A percentile compares a stretch with the other conserved stretches of the same genome.
Conservation (phyloP, 768 basidiomycete species). For the Cyathus striatus region DNA sequence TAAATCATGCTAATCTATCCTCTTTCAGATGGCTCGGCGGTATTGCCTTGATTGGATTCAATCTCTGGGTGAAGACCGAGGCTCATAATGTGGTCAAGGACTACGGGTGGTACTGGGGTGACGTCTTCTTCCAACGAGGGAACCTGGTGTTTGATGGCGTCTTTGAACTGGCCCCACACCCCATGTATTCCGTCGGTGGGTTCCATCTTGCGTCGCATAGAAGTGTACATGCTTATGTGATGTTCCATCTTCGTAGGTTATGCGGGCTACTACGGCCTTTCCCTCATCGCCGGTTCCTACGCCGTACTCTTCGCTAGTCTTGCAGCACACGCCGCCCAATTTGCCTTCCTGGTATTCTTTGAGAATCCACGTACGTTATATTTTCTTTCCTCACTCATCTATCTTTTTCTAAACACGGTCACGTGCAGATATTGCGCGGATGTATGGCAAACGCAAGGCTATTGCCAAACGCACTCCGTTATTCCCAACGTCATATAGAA, state of each 20-base stretch:
- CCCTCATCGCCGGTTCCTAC: constrained; percentile 85
- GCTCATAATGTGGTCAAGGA: constrained; percentile 98
- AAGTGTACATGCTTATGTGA: too few species aligned
- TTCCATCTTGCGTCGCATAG: constrained; percentile 3
- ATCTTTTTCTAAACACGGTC: constrained; percentile 3
- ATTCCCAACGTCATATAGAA: constrained; percentile 14
- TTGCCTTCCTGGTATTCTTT: constrained; percentile 92
- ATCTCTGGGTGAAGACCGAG: constrained; percentile 97
- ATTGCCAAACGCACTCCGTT: constrained; percentile 82
- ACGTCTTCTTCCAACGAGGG: constrained; percentile 89
- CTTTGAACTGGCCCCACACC: constrained; percentile 89
- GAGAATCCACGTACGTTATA: constrained; percentile 87
- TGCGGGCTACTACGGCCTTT: constrained; percentile 96
- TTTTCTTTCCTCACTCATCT: background rate
- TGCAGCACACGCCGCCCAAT: constrained; percentile 93
- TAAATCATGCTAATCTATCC: background rate
- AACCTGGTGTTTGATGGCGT: constrained; percentile 96
- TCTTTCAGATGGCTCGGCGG: constrained; percentile 79
- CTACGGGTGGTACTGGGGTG: constrained; percentile 98
- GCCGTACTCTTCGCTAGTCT: constrained; percentile 89
- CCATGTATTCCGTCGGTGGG: constrained; percentile 89
- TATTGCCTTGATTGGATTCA: constrained; percentile 81
- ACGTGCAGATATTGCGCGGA: constrained; percentile 86
- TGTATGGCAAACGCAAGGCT: constrained; percentile 89
- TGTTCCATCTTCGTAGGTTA: constrained; percentile 49